Percentiles rank a stretch among this genome's conserved stretches.
Conservation (phyloP, 73 alveolate species). For the Paramecium tetraurelia region DNA sequence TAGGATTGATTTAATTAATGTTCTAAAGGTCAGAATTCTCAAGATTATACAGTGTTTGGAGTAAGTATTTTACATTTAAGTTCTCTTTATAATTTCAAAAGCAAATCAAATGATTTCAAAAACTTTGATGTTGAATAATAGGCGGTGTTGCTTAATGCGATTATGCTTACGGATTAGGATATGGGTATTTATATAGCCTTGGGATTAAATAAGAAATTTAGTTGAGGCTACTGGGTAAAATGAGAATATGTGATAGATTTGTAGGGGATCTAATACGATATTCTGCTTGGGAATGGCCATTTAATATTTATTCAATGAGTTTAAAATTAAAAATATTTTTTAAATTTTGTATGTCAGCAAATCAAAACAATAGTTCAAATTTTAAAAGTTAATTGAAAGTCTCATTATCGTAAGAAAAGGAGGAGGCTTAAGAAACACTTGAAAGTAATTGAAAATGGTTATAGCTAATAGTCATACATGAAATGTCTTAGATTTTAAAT, state of each 20-base stretch:
- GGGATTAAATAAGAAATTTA: background rate
- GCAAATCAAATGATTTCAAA: background rate
- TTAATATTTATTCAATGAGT: background rate
- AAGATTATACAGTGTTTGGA: too few relatives aligned
- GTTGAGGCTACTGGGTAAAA: background rate
- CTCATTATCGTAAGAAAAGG: constrained; percentile 33
- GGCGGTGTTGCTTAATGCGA: background rate
- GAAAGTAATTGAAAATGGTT: constrained; percentile 38
- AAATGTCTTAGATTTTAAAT: constrained; percentile 87
- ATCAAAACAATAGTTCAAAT: background rate
- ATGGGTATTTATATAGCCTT: background rate
- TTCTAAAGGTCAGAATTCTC: too few relatives aligned
- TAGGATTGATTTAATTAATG: too few relatives aligned
- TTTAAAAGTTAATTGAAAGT: background rate
- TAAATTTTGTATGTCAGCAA: background rate
- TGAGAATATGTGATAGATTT: background rate
- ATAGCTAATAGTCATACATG: constrained; percentile 67
- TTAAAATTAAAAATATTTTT: background rate
- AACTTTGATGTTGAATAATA: background rate
- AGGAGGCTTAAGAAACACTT: constrained; percentile 60
- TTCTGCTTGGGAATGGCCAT: background rate
- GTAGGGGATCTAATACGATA: background rate
- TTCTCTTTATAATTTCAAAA: too few relatives aligned
- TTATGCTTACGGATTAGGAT: background rate
- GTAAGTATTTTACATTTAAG: too few relatives aligned